These are phyloP conservation scores for Rhodotorula sp. DNA, from an alignment of 1,284 basidiomycete genomes.

Conservation along the genomic window DNA sequence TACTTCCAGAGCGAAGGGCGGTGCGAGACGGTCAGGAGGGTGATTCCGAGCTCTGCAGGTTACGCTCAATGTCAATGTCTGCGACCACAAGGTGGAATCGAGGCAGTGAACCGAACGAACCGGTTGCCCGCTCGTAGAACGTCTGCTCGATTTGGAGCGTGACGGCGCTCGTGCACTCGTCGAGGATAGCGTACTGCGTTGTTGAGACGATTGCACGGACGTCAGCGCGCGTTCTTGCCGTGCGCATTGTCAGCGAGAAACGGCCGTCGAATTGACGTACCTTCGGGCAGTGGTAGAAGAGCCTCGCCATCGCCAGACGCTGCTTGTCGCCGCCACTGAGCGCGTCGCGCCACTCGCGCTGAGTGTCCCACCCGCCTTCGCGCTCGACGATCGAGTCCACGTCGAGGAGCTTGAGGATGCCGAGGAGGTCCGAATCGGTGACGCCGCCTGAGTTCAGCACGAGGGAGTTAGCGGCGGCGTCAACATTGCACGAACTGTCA, in stretches of 20 bases:
- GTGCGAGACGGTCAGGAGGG: slow-evolving; percentile 86
- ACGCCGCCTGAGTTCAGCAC: slow-evolving; percentile 58
- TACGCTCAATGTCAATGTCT: not conserved
- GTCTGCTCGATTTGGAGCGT: slow-evolving; percentile 82
- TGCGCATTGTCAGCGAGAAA: not conserved
- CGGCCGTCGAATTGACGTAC: slow-evolving; percentile 52
- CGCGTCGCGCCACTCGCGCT: slow-evolving; percentile 87
- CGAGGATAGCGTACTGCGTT: slow-evolving; percentile 84
- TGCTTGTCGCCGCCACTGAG: slow-evolving; percentile 70
- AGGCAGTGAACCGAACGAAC: slow-evolving; percentile 42
- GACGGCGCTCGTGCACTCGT: slow-evolving; percentile 93
- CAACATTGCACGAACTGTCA: not conserved
- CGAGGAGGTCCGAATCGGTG: slow-evolving; percentile 73
- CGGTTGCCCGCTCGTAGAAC: slow-evolving; percentile 81
- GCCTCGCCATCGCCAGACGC: slow-evolving; percentile 89
- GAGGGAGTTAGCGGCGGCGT: not conserved
- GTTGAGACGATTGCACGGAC: too few relatives aligned
- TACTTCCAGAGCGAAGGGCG: slow-evolving; percentile 91
- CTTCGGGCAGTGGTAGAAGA: slow-evolving; percentile 95
- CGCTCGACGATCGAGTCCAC: slow-evolving; percentile 87
- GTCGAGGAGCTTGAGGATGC: slow-evolving; percentile 75
- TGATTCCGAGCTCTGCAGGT: slow-evolving; percentile 68
- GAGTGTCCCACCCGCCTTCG: slow-evolving; percentile 92
- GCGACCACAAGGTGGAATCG: not conserved
- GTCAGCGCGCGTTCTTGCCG: not conserved